phyloP scores from a whole-genome alignment of 495 filamentous ascomycete species.

The Podospora sp. region DNA sequence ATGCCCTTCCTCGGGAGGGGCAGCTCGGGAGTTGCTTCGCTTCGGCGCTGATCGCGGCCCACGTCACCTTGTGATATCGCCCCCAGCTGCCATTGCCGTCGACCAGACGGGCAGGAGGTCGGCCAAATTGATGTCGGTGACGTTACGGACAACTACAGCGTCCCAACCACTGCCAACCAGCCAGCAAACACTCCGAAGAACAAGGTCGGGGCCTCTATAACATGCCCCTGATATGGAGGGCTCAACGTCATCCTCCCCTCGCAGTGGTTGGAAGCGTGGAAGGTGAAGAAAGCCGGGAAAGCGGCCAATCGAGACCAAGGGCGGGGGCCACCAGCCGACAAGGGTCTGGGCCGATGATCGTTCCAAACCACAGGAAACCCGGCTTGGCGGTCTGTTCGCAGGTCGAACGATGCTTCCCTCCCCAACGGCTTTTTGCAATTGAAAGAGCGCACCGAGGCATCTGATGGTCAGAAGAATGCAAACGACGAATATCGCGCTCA shows the following conservation, averaged over 20 bases:
- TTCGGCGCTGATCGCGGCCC: background rate
- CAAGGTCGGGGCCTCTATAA: conserved; percentile 3
- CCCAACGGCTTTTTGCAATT: background rate
- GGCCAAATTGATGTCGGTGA: background rate
- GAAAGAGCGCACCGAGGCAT: background rate
- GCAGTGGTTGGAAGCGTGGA: background rate
- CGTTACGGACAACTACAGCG: background rate
- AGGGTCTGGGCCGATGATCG: background rate
- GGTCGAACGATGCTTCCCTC: background rate
- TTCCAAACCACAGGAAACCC: background rate
- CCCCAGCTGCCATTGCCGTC: background rate
- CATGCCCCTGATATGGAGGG: background rate
- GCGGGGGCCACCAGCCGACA: background rate
- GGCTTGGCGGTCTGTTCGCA: background rate
- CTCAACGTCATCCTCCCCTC: conserved; percentile 2
- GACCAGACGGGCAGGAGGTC: background rate
- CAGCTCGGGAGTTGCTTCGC: background rate
- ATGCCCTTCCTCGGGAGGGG: background rate
- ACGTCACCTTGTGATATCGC: conserved; percentile 10
- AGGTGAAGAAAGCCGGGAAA: conserved; percentile 3
- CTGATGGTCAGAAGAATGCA: background rate
- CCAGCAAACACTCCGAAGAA: background rate
- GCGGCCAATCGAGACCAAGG: background rate
- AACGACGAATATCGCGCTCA: background rate
- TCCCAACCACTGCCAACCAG: background rate